Evolutionary conservation across 2,329 filamentous ascomycete species (phyloP), one percentile per base, ranked within the genome.

Genomic region (Mollisiaceae sp.): DNA sequence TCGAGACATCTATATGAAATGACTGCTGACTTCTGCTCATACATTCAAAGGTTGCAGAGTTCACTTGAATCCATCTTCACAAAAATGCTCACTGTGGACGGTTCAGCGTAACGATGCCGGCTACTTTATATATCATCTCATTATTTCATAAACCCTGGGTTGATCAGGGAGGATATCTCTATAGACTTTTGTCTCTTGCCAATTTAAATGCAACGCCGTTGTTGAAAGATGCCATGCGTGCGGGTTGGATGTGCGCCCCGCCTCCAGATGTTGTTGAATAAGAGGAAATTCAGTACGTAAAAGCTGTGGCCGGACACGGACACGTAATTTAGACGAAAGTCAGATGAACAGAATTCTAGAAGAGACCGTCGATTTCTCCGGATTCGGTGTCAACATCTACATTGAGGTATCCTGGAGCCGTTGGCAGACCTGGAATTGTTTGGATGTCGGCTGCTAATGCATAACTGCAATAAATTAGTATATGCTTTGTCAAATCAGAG

Each of bases 381-480:
- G 90, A 94, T 82, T 93, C 90, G 6, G 83, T 80, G 73, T 94
- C 90, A 43, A 91, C 89, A 72, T 97, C 94, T 55, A 97, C 94
- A 74, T 97, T 97, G 68, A 98, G 83, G 77, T 98, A 98, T 12
- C 95, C 95, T 9, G 94, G 95, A 22, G 94, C 94, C 9, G 95
- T 98, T 11, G 94, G 94, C 70, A 99, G 83, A 67, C 95, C 95
- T 15, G 95, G 95, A 70, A 99, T 99, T 1, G 95, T 99, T 83
- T 98, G 95, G 71, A 99, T 98, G 76, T 99, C 95, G 15, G 95
- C 95, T 62, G 95, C 95, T 67, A 98, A 85, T 8, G 95, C 95
- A 74, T 97, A 97, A 62, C 91, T 91, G 56, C 15, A 62, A 39
- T 8, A 8, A 59, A 69, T 83, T 76, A 84, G 79, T 71, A 55